Evolutionary conservation across 495 filamentous ascomycete species (phyloP).

Genomic region (Neurospora tetrasperma): DNA sequence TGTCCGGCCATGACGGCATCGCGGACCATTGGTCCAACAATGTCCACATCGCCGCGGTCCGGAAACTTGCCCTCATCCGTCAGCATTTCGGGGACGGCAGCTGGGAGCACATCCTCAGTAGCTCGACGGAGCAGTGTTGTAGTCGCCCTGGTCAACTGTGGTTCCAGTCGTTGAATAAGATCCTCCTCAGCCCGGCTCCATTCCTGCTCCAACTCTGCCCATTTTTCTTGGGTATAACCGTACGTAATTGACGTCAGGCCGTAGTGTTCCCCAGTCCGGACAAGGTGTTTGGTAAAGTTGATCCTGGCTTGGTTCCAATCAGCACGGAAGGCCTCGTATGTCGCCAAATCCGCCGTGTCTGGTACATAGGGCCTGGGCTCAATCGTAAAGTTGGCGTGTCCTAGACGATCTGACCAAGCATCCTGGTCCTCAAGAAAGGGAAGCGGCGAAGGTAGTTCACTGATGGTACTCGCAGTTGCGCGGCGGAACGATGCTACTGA

Average conservation of each 20-base stretch:
- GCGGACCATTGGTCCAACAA: conserved; percentile 84
- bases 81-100: conserved; percentile 38
- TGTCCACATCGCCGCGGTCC: conserved; percentile 76
- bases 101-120: conserved; percentile 32
- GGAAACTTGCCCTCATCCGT: conserved; percentile 73
- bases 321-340: conserved; percentile 55
- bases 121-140: conserved; percentile 11
- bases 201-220: conserved; percentile 59
- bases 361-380: conserved; percentile 71
- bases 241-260: conserved; percentile 76
- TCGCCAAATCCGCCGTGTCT: conserved; percentile 41
- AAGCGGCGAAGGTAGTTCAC: conserved; percentile 37
- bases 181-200: conserved; percentile 61
- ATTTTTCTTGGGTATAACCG: conserved; percentile 72
- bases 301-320: conserved; percentile 73
- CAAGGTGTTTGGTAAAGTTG: conserved; percentile 76
- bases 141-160: conserved; percentile 6
- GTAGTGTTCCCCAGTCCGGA: conserved; percentile 79
- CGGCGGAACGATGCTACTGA: conserved; percentile 65
- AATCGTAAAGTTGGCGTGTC: conserved; percentile 89
- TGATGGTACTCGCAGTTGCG: conserved; percentile 24
- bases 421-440: conserved; percentile 56
- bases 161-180: conserved; percentile 38
- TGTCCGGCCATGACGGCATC: conserved; percentile 37
- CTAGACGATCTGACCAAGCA: conserved; percentile 71